phyloP scores from a whole-genome alignment of 345 rosid species.

The Hibiscus mutabilis region DNA sequence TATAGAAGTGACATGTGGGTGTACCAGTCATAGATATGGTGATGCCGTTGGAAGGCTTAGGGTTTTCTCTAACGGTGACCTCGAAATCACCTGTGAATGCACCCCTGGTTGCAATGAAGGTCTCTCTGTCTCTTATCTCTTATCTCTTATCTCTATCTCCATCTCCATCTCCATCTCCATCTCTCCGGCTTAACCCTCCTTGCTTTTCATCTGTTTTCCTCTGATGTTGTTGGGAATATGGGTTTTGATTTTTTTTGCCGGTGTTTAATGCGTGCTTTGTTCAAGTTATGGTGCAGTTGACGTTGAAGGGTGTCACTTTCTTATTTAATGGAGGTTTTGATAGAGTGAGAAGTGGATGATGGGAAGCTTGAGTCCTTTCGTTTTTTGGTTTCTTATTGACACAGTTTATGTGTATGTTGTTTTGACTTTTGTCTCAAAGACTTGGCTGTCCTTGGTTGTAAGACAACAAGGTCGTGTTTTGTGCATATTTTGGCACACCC shows the following conservation, averaged over 20 bases:
- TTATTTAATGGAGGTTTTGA: constrained; percentile 17
- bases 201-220: background rate
- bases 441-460: constrained; percentile 17
- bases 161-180: background rate
- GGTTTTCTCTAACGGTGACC: constrained; percentile 93
- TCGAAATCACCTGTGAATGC: constrained; percentile 95
- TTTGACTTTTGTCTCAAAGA: constrained; percentile 50
- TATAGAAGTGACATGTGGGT: constrained; percentile 93
- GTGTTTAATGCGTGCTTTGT: constrained; percentile 16
- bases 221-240: constrained; percentile 8
- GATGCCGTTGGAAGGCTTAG: constrained; percentile 99
- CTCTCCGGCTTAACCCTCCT: background rate
- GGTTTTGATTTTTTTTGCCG: constrained; percentile 31
- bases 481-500: constrained; percentile 3
- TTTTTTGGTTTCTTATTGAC: constrained; percentile 17
- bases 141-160: too few species aligned
- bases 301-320: constrained; percentile 33
- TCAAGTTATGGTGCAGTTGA: background rate
- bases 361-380: constrained; percentile 12
- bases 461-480: constrained; percentile 11
- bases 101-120: constrained; percentile 99
- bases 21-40: constrained; percentile 97
- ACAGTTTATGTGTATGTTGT: constrained; percentile 44
- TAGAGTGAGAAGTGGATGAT: constrained; percentile 6
- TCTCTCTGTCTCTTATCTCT: constrained; percentile 13